phyloP scores from a whole-genome alignment of 2,329 filamentous ascomycete genomes.

The Xylariales sp. region DNA sequence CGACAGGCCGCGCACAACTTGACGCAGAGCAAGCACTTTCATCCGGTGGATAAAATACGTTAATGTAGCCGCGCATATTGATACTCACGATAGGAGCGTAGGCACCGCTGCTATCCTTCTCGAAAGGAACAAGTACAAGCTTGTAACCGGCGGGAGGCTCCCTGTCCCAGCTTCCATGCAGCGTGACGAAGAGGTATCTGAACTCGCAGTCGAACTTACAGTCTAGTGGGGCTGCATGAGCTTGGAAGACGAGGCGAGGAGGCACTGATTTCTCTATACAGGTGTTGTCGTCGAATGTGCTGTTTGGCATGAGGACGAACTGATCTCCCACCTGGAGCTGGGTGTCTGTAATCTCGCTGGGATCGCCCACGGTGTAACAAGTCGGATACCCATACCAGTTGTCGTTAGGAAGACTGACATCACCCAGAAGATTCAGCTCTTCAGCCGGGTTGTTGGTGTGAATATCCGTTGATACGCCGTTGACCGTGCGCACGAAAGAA shows the following conservation, averaged over 20 bases:
- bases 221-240: conserved; percentile 61
- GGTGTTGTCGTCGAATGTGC: conserved; percentile 20
- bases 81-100: conserved; percentile 24
- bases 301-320: conserved; percentile 24
- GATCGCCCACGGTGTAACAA: conserved; percentile 33
- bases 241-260: conserved; percentile 45
- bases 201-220: conserved; percentile 56
- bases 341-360: conserved; percentile 30
- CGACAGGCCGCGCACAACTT: conserved; percentile 48
- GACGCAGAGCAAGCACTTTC: conserved; percentile 37
- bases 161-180: conserved; percentile 54
- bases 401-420: conserved; percentile 42
- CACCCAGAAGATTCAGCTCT: conserved; percentile 61
- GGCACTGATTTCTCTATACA: conserved; percentile 19
- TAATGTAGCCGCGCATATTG: conserved; percentile 36
- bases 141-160: conserved; percentile 31
- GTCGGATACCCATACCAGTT: conserved; percentile 59
- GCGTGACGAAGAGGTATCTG: conserved; percentile 53
- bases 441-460: conserved; percentile 60
- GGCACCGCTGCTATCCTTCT: conserved; percentile 20
- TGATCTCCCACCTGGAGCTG: conserved; percentile 27
- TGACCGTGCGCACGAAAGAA: conserved; percentile 45
- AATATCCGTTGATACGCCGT: conserved; percentile 36
- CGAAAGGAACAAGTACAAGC: conserved; percentile 30
- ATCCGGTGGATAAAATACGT: conserved; percentile 45